Evolutionary conservation across 2,329 filamentous ascomycete species (phyloP), one percentile per base, ranked within the genome.

Genomic region (Calonectria honghensis): DNA sequence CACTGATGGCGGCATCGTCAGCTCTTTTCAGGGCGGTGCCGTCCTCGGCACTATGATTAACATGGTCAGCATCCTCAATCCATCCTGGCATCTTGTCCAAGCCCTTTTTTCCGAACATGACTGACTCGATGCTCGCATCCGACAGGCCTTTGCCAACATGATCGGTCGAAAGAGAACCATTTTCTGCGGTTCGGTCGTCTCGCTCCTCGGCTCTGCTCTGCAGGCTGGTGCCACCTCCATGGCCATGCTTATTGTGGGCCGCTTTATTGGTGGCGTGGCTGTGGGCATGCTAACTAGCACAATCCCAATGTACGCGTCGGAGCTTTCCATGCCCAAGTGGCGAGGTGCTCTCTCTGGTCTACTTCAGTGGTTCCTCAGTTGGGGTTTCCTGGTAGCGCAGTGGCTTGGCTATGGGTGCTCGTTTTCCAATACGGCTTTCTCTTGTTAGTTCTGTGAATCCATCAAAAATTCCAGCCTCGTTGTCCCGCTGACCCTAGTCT

Each of bases 231-330:
- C 83, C 16, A 74, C 78, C 16, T 80, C 79, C 52, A 79, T 83
- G 64, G 72, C 76, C 29, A 89, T 89, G 85, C 80, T 90, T 14
- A 88, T 90, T 48, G 80, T 85, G n/a, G 88, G 88, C 9, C 86
- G 89, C 70, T 86, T 88, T 75, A 86, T 89, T 74, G 88, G 87
- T 14, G 89, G 89, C 6, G 70, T 88, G 16, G 88, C 87, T 1
- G 84, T 90, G n/a, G 88, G 88, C 4, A 81, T 87, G 65, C 84
- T 89, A 78, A 88, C 87, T 1, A 84, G 86, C 39, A 87, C 85
- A 0, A 85, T 89, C 29, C 88, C 88, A 3, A 85, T 89, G 61
- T 89, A 89, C 76, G 86, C 85, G 76, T 86, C 82, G 29, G 86
- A 88, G 76, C 74, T 88, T 20, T 85, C 86, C 7, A 84, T 81